Conservation (phyloP, 805 yeast genomes). For the Wilhelminamyces savonicus region DNA sequence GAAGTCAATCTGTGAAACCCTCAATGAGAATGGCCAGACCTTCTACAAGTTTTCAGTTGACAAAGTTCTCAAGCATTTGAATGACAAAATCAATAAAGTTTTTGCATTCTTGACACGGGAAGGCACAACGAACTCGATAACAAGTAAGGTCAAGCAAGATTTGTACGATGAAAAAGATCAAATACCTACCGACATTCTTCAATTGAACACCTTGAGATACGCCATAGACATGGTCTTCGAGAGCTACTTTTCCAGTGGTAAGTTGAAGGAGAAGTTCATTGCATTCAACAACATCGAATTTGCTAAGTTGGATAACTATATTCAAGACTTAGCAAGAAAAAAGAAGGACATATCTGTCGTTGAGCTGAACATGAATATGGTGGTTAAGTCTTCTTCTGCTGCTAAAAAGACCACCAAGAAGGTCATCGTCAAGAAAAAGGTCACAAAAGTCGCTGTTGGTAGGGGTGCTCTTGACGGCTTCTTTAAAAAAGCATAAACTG, state of each 20-base stretch:
- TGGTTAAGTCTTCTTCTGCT: constrained; percentile 12
- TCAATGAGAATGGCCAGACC: constrained; percentile 25
- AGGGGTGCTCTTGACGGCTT: constrained; percentile 69
- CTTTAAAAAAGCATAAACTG: constrained; percentile 39
- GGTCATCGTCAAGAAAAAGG: constrained; percentile 17
- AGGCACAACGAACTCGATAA: constrained; percentile 9
- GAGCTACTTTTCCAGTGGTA: constrained; percentile 31
- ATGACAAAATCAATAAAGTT: constrained; percentile 30
- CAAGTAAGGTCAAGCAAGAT: constrained; percentile 12
- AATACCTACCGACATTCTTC: constrained; percentile 29
- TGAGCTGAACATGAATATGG: constrained; percentile 19
- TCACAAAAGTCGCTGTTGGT: constrained; percentile 42
- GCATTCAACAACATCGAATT: constrained; percentile 13
- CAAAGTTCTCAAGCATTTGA: constrained; percentile 33
- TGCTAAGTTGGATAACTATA: constrained; percentile 11
- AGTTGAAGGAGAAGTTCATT: constrained; percentile 18
- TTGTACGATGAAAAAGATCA: constrained; percentile 14
- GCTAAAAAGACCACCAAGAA: constrained; percentile 13
- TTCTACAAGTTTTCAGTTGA: constrained; percentile 36
- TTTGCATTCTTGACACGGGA: constrained; percentile 16
- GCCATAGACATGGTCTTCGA: constrained; percentile 43
- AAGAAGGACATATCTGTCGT: constrained; percentile 17
- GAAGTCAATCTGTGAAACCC: constrained; percentile 19
- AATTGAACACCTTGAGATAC: constrained; percentile 28
- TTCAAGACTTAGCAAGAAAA: constrained; percentile 9